Evolutionary conservation across 495 filamentous ascomycete species (phyloP), one percentile per base, ranked within the genome.

Genomic region (Trichoderma virens): DNA sequence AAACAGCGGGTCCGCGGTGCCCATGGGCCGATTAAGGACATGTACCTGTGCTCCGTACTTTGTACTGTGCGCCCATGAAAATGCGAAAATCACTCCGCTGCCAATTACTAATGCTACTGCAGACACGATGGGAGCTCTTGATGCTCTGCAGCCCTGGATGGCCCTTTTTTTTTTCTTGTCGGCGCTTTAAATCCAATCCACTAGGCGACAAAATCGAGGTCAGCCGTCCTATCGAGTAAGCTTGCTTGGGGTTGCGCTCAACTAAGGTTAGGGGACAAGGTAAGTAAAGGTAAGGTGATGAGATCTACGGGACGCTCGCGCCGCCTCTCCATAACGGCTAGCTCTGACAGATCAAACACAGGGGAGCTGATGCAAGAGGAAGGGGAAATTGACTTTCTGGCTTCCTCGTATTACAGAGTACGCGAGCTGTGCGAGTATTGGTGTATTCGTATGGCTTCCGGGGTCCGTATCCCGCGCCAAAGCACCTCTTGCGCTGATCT

Each of bases 251-350:
- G 18, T 5, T 18, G 51, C 51, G 51, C 51, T 28, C 27, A 56
- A 56, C 51, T 56, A 56, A 56, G 51, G 51, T 56, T 56, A 56
- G 51, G 25, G 43, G 18, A 47, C 43, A 47, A 47, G 43, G 43
- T 47, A 47, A 47, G n/a, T 8, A 3, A 20, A 56, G 51, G 51
- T 56, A 56, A 56, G 25, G 51, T 56, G 51, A 56, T 56, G 51
- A 56, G 51, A 56, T 56, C 51, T 56, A 56, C 51, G 51, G 51
- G 27, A 56, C 51, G 51, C 51, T 56, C 51, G 51, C 51, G 51
- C 51, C 51, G 51, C 51, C 51, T 56, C 51, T 56, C 51, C 51
- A 30, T 56, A 56, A 56, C 51, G 51, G 11, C 13, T 56, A 56
- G 51, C 51, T 56, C 51, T 27, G 23, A 56, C 51, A 28, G 51